Conservation (phyloP, 768 basidiomycete genomes). For the Mycena galopus region DNA sequence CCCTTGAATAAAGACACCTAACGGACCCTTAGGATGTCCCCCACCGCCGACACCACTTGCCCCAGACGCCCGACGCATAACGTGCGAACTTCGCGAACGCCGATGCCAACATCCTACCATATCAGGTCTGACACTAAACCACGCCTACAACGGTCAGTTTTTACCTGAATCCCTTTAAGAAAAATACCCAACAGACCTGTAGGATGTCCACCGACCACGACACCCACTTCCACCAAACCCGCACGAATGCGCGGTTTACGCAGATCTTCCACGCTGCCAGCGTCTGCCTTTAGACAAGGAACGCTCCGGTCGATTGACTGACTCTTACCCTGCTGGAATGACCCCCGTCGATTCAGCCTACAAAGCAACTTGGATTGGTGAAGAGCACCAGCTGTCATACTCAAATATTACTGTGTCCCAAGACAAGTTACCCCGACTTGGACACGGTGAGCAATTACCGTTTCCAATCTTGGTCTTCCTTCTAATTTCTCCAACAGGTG, state of each 20-base stretch:
- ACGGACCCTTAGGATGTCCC: too few species aligned
- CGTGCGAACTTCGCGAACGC: too few species aligned
- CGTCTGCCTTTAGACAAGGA: constrained; percentile 43
- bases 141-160: neutral
- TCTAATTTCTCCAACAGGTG: constrained; percentile 10
- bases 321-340: neutral
- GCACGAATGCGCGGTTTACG: constrained; percentile 46
- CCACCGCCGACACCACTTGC: too few species aligned
- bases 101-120: neutral
- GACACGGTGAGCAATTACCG: constrained; percentile 8
- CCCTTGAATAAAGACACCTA: too few species aligned
- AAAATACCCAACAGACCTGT: neutral
- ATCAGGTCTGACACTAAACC: too few species aligned
- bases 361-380: constrained; percentile 20
- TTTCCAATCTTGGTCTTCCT: neutral
- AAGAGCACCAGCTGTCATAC: constrained; percentile 32
- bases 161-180: neutral
- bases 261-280: constrained; percentile 58
- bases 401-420: constrained; percentile 31
- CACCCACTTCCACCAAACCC: constrained; percentile 26
- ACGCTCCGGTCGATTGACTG: too few species aligned
- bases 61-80: neutral
- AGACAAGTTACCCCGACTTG: constrained; percentile 26
- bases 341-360: neutral
- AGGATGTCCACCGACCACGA: neutral